Conservation (phyloP, 352 stramenopile genomes). For the Albugo laibachii region DNA sequence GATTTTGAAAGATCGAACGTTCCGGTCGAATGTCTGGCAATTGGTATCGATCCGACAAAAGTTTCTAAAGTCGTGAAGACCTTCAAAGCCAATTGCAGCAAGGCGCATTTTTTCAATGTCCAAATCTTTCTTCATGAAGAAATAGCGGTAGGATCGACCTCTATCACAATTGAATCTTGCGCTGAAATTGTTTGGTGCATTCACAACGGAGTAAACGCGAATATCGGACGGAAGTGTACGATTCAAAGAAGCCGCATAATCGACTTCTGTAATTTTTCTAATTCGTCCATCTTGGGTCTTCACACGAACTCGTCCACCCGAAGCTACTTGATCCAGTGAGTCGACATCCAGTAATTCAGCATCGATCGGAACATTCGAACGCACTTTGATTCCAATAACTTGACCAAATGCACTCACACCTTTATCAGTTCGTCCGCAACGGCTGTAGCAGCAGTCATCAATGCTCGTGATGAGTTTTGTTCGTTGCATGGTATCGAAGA, state of each 20-base stretch:
- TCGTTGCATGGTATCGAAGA: conserved; percentile 87
- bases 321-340: conserved; percentile 43
- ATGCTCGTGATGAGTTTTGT: conserved; percentile 81
- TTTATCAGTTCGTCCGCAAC: conserved; percentile 93
- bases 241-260: conserved; percentile 95
- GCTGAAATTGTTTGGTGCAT: conserved; percentile 81
- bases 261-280: conserved; percentile 79
- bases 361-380: conserved; percentile 49
- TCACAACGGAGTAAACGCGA: conserved; percentile 63
- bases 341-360: conserved; percentile 33
- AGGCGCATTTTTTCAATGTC: conserved; percentile 75
- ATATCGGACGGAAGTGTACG: conserved; percentile 84
- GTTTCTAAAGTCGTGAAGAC: conserved; percentile 96
- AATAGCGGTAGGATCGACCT: conserved; percentile 93
- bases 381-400: conserved; percentile 45
- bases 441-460: conserved; percentile 76
- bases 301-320: conserved; percentile 41
- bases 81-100: conserved; percentile 77
- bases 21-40: conserved; percentile 89
- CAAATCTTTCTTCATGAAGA: conserved; percentile 74
- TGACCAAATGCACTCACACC: conserved; percentile 85
- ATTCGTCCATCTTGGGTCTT: conserved; percentile 29
- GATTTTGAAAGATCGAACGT: conserved; percentile 63
- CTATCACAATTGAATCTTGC: conserved; percentile 86
- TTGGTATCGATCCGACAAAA: conserved; percentile 98